Base-by-base conservation (phyloP, 192 early-diverging fungal species). In the Spizellomyces sp. region DNA sequence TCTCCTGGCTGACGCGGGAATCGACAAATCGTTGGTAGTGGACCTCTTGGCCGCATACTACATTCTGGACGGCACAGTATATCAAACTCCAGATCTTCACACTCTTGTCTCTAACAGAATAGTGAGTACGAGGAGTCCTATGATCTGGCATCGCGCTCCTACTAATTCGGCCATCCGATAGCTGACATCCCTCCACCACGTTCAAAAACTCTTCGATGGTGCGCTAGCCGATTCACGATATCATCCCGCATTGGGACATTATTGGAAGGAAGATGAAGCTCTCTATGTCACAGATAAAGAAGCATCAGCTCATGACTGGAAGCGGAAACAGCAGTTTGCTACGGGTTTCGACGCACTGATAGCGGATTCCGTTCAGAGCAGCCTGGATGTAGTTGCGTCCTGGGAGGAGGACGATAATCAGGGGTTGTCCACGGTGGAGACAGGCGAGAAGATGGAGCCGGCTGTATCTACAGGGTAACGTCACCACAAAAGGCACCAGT, bases 51-150 rank as follows among this genome's bases (percentile, higher is more conserved):
- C 70, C 22, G 69, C 75, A 1, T 86, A 86, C 62, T 86, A 83
- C 67, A 76, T 86, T 46, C 71, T 79, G 21, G 79, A 86, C 41
- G 84, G 84, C 4, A 83, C 84, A 9, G 80, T 86, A 10, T 86
- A 81, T 61, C 84, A 86, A 61, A 58, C 84, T 36, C 84, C 84
- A n/a, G 76, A 79, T 52, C 54, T 84, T 1, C 57, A 59, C 41
- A 78, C 74, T 4, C 45, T 86, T 4, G 14, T 81, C 4, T 76
- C 76, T 12, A 86, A 83, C 60, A 69, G 82, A 19, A 17, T 83
- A 5, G 83, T 84, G 57, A 48, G 75, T 76, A 22, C 15, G 48
- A 54, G 50, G 1, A 41, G 5, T 44, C 0, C 4, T n/a, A 5
- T 22, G 41, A 22, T 44, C 4, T 22, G 36, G 0, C 64, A 17